Percentiles rank a stretch among this genome's conserved stretches.
Conservation (phyloP, 345 rosid species). For the Sisymbrium irio region DNA sequence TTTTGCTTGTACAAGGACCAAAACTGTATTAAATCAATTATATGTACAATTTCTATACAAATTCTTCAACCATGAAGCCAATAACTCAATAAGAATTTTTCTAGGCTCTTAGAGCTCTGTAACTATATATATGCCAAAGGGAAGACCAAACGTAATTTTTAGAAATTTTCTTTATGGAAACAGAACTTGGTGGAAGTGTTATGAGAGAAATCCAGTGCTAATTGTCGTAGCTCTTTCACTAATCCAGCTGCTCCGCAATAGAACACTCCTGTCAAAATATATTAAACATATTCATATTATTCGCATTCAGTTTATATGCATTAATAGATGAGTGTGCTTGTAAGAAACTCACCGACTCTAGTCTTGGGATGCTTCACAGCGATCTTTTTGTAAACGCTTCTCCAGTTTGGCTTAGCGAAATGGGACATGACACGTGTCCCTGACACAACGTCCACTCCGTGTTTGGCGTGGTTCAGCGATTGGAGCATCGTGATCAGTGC, state of each 20-base stretch:
- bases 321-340: not conserved
- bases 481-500: conserved; percentile 84
- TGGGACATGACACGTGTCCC: conserved; percentile 80
- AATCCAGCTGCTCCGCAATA: conserved; percentile 63
- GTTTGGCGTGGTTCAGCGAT: conserved; percentile 61
- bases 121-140: conserved; percentile 9
- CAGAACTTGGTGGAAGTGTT: conserved; percentile 61
- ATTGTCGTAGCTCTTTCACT: conserved; percentile 51
- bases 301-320: not conserved
- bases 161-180: conserved; percentile 72
- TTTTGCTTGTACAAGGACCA: not conserved
- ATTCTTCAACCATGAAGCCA: not conserved
- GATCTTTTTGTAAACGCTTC: conserved; percentile 57
- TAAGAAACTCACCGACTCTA: conserved; percentile 54
- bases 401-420: conserved; percentile 79
- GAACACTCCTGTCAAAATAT: conserved; percentile 52
- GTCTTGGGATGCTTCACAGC: conserved; percentile 57
- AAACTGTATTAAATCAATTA: not conserved
- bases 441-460: conserved; percentile 80
- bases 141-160: conserved; percentile 15
- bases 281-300: not conserved
- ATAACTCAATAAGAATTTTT: not conserved
- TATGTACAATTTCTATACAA: too few species aligned
- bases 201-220: conserved; percentile 59
- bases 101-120: conserved; percentile 13